These are phyloP conservation scores for Trichosporon faecale DNA, from an alignment of 1,284 basidiomycete genomes.

Conservation along the genomic window DNA sequence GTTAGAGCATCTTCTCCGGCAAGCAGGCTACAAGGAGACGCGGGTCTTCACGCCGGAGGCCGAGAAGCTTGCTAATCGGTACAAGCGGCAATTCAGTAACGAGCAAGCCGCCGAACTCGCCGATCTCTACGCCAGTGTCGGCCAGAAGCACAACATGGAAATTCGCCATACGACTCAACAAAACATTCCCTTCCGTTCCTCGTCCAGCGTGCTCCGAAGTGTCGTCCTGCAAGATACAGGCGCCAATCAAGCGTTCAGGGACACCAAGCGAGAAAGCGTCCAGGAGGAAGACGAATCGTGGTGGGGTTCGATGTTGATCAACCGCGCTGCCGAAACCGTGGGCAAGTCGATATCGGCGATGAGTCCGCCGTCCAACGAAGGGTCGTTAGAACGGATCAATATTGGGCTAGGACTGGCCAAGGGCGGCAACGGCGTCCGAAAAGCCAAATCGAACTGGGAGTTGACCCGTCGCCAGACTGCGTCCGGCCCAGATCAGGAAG, in stretches of 20 bases:
- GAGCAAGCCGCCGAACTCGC: constrained; percentile 35
- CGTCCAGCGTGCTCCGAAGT: constrained; percentile 25
- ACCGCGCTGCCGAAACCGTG: constrained; percentile 17
- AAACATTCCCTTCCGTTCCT: constrained; percentile 18
- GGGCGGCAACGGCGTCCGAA: constrained; percentile 38
- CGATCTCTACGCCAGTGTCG: constrained; percentile 40
- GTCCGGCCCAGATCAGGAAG: constrained; percentile 39
- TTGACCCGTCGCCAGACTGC: constrained; percentile 31
- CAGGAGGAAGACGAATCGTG: constrained; percentile 23
- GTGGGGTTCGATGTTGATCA: constrained; percentile 25
- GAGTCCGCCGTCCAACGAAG: constrained; percentile 20
- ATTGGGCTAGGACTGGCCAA: constrained; percentile 37
- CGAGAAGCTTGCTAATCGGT: constrained; percentile 51
- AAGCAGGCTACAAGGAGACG: constrained; percentile 85
- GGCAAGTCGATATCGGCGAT: constrained; percentile 21
- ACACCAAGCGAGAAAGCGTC: not conserved
- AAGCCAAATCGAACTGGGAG: constrained; percentile 40
- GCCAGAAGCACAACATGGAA: constrained; percentile 23
- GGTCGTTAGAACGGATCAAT: constrained; percentile 16
- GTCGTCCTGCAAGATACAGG: constrained; percentile 24
- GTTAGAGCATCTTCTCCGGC: constrained; percentile 73
- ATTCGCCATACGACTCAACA: constrained; percentile 23
- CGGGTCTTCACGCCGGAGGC: constrained; percentile 77
- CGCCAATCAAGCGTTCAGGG: not conserved
- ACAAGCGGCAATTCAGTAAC: constrained; percentile 34